These are phyloP conservation scores for Candida insectalens DNA, from an alignment of 805 yeast species.

Conservation along the genomic window DNA sequence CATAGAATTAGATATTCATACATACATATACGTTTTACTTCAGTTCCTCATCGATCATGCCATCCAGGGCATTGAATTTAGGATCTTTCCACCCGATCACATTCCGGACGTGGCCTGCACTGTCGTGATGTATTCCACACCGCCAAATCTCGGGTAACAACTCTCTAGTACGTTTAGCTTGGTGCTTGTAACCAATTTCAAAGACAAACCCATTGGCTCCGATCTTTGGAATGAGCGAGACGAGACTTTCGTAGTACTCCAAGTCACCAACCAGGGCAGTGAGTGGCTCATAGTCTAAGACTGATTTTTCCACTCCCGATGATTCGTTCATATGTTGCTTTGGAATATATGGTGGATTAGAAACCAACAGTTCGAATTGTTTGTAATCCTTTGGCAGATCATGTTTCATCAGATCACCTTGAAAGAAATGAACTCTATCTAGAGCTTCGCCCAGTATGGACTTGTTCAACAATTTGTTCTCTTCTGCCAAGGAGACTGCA, in stretches of 20 bases:
- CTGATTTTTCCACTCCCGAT: conserved; percentile 52
- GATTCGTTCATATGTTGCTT: conserved; percentile 27
- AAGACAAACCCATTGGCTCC: conserved; percentile 54
- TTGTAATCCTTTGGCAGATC: not conserved
- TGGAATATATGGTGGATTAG: conserved; percentile 92
- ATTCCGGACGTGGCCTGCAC: conserved; percentile 43
- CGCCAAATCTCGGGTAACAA: conserved; percentile 8
- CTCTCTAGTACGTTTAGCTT: conserved; percentile 28
- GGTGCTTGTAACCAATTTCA: conserved; percentile 62
- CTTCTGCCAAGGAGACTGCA: conserved; percentile 42
- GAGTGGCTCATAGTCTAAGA: conserved; percentile 61
- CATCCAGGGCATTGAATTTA: conserved; percentile 6
- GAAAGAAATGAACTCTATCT: conserved; percentile 8
- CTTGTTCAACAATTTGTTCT: conserved; percentile 26
- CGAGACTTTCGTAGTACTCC: conserved; percentile 58
- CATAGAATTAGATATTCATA: no score
- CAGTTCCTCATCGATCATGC: conserved; percentile 9
- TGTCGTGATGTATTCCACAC: conserved; percentile 48
- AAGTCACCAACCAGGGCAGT: conserved; percentile 71
- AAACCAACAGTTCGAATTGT: conserved; percentile 43
- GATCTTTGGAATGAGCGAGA: conserved; percentile 29
- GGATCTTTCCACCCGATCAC: conserved; percentile 48
- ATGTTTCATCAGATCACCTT: conserved; percentile 14
- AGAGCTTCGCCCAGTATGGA: not conserved
- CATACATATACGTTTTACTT: not conserved